These are phyloP conservation scores for Aspergillus pseudonomiae DNA, from an alignment of 2,329 filamentous ascomycete species.

Conservation along the genomic window DNA sequence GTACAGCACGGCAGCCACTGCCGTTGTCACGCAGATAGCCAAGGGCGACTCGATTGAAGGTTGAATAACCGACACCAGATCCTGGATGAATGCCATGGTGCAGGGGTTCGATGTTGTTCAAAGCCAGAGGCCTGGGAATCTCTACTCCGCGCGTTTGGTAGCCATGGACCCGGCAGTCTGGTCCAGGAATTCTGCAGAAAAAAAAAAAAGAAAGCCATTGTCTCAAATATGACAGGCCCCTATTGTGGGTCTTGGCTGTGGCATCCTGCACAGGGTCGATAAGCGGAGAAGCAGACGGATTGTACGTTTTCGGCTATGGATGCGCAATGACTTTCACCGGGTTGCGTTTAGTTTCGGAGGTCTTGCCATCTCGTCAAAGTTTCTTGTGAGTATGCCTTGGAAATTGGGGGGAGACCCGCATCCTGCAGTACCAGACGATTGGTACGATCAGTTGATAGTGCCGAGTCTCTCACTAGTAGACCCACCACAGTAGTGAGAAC, in stretches of 20 bases:
- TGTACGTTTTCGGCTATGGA: background rate
- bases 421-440: conserved; percentile 5
- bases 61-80: background rate
- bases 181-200: background rate
- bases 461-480: background rate
- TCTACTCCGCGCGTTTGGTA: background rate
- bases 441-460: conserved; percentile 3
- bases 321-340: conserved; percentile 1
- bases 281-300: background rate
- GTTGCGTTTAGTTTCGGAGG: background rate
- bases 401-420: conserved; percentile 1
- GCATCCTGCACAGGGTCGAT: background rate
- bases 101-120: conserved; percentile 4
- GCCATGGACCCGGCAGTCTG: conserved; percentile 4
- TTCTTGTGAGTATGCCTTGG: background rate
- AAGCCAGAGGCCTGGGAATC: background rate
- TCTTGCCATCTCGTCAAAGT: conserved; percentile 2
- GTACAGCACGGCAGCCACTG: background rate
- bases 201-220: conserved; percentile 3
- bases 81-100: conserved; percentile 8
- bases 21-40: background rate
- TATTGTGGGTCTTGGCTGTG: background rate
- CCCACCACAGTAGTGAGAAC: background rate
- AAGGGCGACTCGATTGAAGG: background rate
- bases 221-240: conserved; percentile 8